Evolutionary conservation across 768 basidiomycete species (phyloP), one percentile per base, ranked within the genome.

Genomic region (Agaricus blazei): DNA sequence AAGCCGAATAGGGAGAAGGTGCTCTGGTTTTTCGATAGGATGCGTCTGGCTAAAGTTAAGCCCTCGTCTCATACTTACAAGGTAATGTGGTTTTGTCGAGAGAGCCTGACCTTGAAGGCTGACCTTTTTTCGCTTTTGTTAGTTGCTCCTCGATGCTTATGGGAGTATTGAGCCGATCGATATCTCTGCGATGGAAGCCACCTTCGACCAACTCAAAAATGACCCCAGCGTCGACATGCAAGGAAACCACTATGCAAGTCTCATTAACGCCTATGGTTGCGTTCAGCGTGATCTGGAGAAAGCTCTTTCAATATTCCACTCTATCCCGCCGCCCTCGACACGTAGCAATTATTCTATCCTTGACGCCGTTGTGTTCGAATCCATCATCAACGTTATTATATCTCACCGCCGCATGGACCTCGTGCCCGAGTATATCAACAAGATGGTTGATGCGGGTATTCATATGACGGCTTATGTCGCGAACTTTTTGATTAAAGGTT

Each of bases 21-120:
- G 15, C 70, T 98, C 27, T 75, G 80, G 62, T 98, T 86, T 67
- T 88, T 88, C 68, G 66, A 87, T 47, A 75, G 81, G 63, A 75
- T 99, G 69, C 67, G 73, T 36, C 65, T 68, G 28, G 84, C 79
- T 3, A 70, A 75, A 0, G 84, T 98, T 26, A 63, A 71, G 3
- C 93, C 95, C 14, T 89, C 92, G 2, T 84, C 87, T 5, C 90
- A 98, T 69, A 98, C 96, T 9, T 99, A 96, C 78, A 98, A 98
- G 79, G 91, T 85, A 59, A 34, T 11, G 34, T 38, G 77, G 59
- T 36, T 44, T 34, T 14, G 2, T 40, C 5, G 15, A 1, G 54
- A 24, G 9, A 52, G 47, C 31, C 54, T 14, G 27, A 52, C 51
- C 58, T 24, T 56, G 27, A 58, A 47, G 4, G 47, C 43, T 31